Evolutionary conservation across 2,329 filamentous ascomycete genomes (phyloP).

Genomic region (Alternaria novae-zelandiae): DNA sequence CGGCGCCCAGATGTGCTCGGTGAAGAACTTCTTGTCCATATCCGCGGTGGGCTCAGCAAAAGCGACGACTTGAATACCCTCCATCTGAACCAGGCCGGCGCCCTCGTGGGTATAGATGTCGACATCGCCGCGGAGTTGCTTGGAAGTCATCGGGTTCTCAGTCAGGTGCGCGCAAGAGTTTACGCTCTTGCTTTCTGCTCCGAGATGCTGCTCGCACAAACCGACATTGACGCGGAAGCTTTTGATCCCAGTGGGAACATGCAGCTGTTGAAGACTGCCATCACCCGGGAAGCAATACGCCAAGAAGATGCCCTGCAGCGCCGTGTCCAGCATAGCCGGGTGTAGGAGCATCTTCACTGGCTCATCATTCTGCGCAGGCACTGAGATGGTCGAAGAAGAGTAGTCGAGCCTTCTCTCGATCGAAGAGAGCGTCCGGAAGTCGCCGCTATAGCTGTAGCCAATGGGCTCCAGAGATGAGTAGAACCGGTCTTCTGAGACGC

Average conservation of each 20-base stretch:
- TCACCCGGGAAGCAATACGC: not conserved
- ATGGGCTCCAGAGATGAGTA: not conserved
- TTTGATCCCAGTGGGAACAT: conserved; percentile 20
- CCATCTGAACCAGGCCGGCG: not conserved
- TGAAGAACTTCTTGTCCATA: not conserved
- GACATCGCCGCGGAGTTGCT: not conserved
- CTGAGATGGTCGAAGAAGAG: not conserved
- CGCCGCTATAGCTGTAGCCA: not conserved
- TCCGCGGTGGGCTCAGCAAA: not conserved
- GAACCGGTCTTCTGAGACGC: not conserved
- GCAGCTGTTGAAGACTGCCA: not conserved
- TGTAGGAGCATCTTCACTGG: not conserved
- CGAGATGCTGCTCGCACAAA: not conserved
- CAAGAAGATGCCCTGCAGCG: not conserved
- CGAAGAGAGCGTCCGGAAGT: not conserved
- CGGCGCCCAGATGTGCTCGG: not conserved
- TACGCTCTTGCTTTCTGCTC: not conserved
- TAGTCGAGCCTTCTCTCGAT: not conserved
- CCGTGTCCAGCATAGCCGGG: not conserved
- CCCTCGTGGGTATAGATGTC: not conserved
- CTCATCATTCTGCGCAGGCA: not conserved
- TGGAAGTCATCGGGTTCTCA: not conserved
- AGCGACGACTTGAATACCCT: not conserved
- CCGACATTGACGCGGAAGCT: conserved; percentile 25
- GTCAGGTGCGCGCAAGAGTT: not conserved